A percentile compares a stretch with the other conserved stretches of the same genome.
Evolutionary conservation across 2,329 filamentous ascomycete genomes (phyloP).

Genomic region (Ceratocystis destructans): DNA sequence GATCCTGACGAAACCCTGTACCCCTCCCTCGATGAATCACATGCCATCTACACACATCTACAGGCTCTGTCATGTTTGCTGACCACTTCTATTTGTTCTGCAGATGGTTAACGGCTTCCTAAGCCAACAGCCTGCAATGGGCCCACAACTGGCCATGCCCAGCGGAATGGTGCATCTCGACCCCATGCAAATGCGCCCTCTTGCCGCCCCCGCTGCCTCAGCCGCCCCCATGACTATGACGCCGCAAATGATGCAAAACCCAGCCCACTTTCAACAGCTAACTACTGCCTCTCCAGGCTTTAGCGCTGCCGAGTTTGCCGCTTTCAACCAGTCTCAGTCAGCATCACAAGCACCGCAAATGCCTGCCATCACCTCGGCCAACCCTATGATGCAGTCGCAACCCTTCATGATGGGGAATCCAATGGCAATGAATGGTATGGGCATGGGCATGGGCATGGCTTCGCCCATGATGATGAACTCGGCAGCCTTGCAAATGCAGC

Average conservation of each 20-base stretch:
- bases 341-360: conserved; percentile 44
- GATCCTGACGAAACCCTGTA: neutral
- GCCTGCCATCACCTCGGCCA: conserved; percentile 32
- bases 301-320: conserved; percentile 70
- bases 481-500: neutral
- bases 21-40: neutral
- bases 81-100: conserved; percentile 13
- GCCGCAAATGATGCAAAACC: conserved; percentile 32
- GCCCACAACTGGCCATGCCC: conserved; percentile 41
- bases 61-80: neutral
- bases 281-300: conserved; percentile 46
- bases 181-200: conserved; percentile 29
- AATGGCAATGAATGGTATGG: conserved; percentile 41
- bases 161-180: conserved; percentile 36
- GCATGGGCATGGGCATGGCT: conserved; percentile 38
- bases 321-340: conserved; percentile 59
- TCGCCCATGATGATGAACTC: conserved; percentile 46
- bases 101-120: conserved; percentile 92
- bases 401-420: conserved; percentile 37
- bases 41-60: neutral
- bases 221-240: conserved; percentile 40
- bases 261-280: conserved; percentile 20
- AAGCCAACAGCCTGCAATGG: conserved; percentile 54
- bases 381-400: conserved; percentile 20
- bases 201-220: conserved; percentile 6